Percentiles rank a stretch among this genome's conserved stretches.
These are phyloP conservation scores for Rickenella mellea DNA, from an alignment of 768 basidiomycete species.

Conservation along the genomic window DNA sequence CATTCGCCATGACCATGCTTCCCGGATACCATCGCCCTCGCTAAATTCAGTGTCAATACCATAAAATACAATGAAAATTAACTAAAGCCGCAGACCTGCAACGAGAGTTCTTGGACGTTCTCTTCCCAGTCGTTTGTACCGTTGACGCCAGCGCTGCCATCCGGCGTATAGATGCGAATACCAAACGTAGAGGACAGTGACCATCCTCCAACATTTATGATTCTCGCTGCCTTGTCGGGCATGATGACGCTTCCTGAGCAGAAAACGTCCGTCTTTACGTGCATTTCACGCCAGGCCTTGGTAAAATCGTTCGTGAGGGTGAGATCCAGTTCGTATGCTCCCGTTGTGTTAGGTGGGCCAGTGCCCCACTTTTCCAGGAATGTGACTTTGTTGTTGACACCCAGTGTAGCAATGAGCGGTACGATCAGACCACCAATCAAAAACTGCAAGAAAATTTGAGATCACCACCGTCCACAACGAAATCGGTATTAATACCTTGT, in stretches of 20 bases:
- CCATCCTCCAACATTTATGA: slow-evolving; percentile 65
- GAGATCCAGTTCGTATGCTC: slow-evolving; percentile 70
- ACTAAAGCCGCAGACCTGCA: slow-evolving; percentile 40
- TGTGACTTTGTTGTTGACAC: slow-evolving; percentile 73
- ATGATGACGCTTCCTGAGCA: slow-evolving; percentile 66
- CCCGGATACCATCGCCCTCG: slow-evolving; percentile 69
- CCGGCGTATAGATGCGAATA: slow-evolving; percentile 62
- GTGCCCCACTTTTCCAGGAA: slow-evolving; percentile 73
- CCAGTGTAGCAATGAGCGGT: slow-evolving; percentile 65
- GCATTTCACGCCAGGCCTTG: slow-evolving; percentile 66
- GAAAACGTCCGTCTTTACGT: slow-evolving; percentile 71
- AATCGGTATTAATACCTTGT: slow-evolving; percentile 42
- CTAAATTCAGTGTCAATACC: slow-evolving; percentile 19
- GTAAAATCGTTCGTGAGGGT: slow-evolving; percentile 34
- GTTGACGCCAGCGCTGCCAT: slow-evolving; percentile 58
- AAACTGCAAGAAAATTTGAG: slow-evolving; percentile 19
- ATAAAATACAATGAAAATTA: background rate
- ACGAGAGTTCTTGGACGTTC: slow-evolving; percentile 40
- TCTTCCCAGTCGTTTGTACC: slow-evolving; percentile 79
- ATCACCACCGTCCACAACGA: background rate
- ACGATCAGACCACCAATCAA: slow-evolving; percentile 56
- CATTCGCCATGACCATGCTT: slow-evolving; percentile 62
- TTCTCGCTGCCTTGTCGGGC: slow-evolving; percentile 62
- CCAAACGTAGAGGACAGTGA: slow-evolving; percentile 64
- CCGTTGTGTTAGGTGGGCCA: slow-evolving; percentile 46